Percentiles rank a stretch among this genome's conserved stretches.
These are phyloP conservation scores for Hypoxylon crocopeplum DNA, from an alignment of 495 filamentous ascomycete species.

Conservation along the genomic window DNA sequence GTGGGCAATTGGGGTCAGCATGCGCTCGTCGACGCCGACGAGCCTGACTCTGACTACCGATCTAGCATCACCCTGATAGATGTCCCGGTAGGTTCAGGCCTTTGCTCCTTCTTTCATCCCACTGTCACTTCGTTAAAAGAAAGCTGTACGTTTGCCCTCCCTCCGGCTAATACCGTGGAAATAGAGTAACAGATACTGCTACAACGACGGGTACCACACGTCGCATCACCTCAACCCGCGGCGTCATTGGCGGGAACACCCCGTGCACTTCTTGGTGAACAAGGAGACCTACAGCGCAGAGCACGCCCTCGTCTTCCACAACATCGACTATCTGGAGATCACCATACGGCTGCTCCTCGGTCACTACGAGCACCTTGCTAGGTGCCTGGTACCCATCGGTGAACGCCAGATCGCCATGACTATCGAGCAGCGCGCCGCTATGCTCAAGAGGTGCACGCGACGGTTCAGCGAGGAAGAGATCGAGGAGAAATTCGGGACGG, in stretches of 20 bases:
- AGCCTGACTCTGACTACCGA: conserved; percentile 72
- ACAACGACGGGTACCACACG: conserved; percentile 81
- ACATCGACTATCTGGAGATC: conserved; percentile 75
- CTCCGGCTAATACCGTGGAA: neutral
- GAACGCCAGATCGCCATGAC: conserved; percentile 66
- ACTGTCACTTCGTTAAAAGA: neutral
- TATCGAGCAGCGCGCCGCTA: conserved; percentile 62
- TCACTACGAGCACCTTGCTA: conserved; percentile 68
- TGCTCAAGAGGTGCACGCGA: conserved; percentile 68
- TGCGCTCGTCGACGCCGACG: conserved; percentile 71
- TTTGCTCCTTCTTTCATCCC: neutral
- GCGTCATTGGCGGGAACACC: conserved; percentile 78
- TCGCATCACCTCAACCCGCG: conserved; percentile 77
- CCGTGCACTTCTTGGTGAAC: conserved; percentile 67
- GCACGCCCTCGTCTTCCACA: conserved; percentile 71
- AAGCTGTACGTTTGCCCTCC: too few species aligned
- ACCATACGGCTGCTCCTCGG: conserved; percentile 65
- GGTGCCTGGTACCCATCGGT: conserved; percentile 71
- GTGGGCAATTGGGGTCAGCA: conserved; percentile 81
- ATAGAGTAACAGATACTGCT: conserved; percentile 73
- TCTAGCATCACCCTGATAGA: conserved; percentile 77
- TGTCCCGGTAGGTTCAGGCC: conserved; percentile 61
- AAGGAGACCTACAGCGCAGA: conserved; percentile 65
- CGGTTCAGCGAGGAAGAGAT: conserved; percentile 67
- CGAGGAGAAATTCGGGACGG: conserved; percentile 46